These are phyloP conservation scores for Lagenidium giganteum DNA, from an alignment of 352 stramenopile species.

Conservation along the genomic window DNA sequence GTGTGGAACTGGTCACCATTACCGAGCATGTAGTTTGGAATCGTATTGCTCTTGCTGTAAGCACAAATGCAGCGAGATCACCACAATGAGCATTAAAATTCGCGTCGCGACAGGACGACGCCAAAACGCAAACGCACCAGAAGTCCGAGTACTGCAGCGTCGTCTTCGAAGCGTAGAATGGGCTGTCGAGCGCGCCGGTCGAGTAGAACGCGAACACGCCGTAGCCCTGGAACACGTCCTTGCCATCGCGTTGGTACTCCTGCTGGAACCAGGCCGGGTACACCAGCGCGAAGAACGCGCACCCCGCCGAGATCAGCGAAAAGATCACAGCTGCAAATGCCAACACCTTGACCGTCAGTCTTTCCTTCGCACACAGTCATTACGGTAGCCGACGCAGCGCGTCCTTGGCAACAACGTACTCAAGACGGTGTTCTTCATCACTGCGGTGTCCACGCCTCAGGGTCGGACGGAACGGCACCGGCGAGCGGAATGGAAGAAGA, in stretches of 20 bases:
- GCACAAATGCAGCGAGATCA: not conserved
- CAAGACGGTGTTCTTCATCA: slow-evolving; percentile 72
- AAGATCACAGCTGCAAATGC: slow-evolving; percentile 60
- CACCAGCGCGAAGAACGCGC: slow-evolving; percentile 72
- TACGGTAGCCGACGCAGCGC: not conserved
- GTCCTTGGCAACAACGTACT: slow-evolving; percentile 54
- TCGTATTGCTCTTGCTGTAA: slow-evolving; percentile 20
- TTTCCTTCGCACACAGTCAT: not conserved
- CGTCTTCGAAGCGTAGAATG: slow-evolving; percentile 77
- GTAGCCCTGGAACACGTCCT: slow-evolving; percentile 74
- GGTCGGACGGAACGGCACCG: too few relatives aligned
- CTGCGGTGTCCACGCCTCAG: too few relatives aligned
- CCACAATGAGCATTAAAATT: too few relatives aligned
- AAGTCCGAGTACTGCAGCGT: slow-evolving; percentile 77
- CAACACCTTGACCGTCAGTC: slow-evolving; percentile 4
- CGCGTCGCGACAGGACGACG: not conserved
- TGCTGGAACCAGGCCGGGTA: slow-evolving; percentile 86
- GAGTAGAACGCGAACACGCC: slow-evolving; percentile 84
- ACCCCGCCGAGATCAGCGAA: slow-evolving; percentile 65
- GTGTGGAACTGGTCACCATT: slow-evolving; percentile 67
- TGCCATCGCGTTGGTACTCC: slow-evolving; percentile 69
- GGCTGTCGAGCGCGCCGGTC: slow-evolving; percentile 54
- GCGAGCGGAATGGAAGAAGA: too few relatives aligned
- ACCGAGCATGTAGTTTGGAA: slow-evolving; percentile 81
- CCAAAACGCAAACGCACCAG: slow-evolving; percentile 25